phyloP scores from a whole-genome alignment of 2,329 filamentous ascomycete species.

The Amesomyces nigricolor region DNA sequence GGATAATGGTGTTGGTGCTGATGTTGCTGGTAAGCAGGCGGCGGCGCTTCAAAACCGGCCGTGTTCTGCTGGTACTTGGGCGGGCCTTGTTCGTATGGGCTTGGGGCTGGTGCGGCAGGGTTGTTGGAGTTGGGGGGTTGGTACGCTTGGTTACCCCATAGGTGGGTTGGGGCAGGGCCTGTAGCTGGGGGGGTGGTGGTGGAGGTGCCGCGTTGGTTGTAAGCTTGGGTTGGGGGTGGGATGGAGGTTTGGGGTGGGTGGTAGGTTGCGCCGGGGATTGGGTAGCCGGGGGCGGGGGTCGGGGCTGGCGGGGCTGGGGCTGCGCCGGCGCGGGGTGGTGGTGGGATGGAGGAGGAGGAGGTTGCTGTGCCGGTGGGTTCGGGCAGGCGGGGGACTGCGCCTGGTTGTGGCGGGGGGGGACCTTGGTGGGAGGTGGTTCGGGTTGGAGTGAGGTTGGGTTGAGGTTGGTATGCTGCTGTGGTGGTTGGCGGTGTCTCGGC shows the following conservation, averaged over 20 bases:
- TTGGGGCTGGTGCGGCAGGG: constrained; percentile 23
- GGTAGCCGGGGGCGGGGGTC: constrained; percentile 25
- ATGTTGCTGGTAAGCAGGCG: not conserved
- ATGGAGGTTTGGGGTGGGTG: constrained; percentile 48
- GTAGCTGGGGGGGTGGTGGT: constrained; percentile 34
- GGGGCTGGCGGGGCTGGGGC: constrained; percentile 29
- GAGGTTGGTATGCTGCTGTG: constrained; percentile 15
- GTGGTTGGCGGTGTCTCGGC: constrained; percentile 25
- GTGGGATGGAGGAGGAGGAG: constrained; percentile 31
- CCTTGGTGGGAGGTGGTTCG: constrained; percentile 32
- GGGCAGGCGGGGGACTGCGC: constrained; percentile 45
- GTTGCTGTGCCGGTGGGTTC: constrained; percentile 28
- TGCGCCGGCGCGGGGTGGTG: constrained; percentile 43
- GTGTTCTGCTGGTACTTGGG: constrained; percentile 2
- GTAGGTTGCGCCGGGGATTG: constrained; percentile 31
- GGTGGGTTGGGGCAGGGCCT: no score
- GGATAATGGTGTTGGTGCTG: no score
- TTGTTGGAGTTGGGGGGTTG: not conserved
- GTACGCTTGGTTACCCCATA: no score
- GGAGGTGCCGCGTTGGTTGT: constrained; percentile 43
- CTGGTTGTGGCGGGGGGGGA: constrained; percentile 54
- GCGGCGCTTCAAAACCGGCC: not conserved
- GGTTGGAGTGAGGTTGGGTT: constrained; percentile 13
- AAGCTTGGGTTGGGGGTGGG: constrained; percentile 40
- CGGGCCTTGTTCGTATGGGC: not conserved